Base-by-base conservation (phyloP, 257 asterid species). In the Echites panduratus region DNA sequence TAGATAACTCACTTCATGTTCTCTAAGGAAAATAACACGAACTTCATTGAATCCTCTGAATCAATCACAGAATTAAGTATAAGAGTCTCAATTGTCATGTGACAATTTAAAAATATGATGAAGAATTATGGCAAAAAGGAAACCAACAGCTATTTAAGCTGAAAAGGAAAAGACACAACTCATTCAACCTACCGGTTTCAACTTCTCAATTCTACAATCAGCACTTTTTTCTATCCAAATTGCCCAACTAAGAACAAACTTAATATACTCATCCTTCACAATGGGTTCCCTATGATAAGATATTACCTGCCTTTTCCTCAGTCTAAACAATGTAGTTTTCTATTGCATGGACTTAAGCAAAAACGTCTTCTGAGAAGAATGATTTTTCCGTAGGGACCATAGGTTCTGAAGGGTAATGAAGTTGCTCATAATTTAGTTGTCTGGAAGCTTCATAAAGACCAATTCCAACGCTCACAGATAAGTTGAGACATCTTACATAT, bases 391-490 rank as follows among this genome's bases (percentile, higher is more conserved):
- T 66, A 69, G 61, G 78, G 49, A 59, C 61, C 76, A 84, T 76
- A 73, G 90, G 86, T 49, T 87, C 90, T 0, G 89, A 70, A 32
- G 80, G 69, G 77, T 32, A 68, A 10, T 83, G 90, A 68, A 95
- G 79, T 76, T 90, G 97, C 80, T 90, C 98, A 43, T 90, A 95
- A 84, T 90, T 77, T 79, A 89, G 87, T 72, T 95, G 98, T 80
- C 99, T 89, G 50, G 89, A 89, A 73, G 96, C 99, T 85, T 95
- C 98, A 68, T 90, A 92, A 4, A 95, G 68, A 72, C 97, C 98
- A 65, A 91, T 86, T 65, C 97, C 99, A 61, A 87, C 99, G 63
- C 99, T 94, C 38, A 91, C 98, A 0, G 98, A 92, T 65, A 95
- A 80, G 79, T 95, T 95, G 76, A 92, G 88, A 83, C 99, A 95